These are phyloP conservation scores for Brassica rapa DNA, from an alignment of 345 rosid species.

Conservation along the genomic window DNA sequence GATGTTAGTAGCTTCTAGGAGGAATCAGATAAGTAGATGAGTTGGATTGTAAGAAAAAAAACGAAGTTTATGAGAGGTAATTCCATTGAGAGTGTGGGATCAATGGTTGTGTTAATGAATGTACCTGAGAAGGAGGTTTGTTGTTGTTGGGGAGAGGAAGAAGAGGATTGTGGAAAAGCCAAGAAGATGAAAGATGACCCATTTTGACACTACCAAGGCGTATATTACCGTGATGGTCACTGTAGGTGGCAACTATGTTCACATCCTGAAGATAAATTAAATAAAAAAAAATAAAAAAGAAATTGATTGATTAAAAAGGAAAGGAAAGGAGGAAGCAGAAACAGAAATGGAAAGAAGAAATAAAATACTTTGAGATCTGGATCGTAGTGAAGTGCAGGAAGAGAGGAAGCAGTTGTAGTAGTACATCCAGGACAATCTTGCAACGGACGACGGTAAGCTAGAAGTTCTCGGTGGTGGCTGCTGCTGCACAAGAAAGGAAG, in stretches of 20 bases:
- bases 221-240: constrained; percentile 64
- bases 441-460: constrained; percentile 41
- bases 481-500: constrained; percentile 34
- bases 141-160: not conserved
- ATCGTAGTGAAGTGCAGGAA: constrained; percentile 41
- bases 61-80: not conserved
- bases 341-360: not conserved
- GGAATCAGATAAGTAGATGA: not conserved
- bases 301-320: too few relatives aligned
- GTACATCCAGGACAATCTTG: constrained; percentile 42
- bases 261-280: constrained; percentile 62
- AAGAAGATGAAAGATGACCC: constrained; percentile 87
- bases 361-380: constrained; percentile 46
- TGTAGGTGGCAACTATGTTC: constrained; percentile 83
- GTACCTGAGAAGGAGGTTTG: constrained; percentile 3
- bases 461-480: constrained; percentile 36
- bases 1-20: constrained; percentile 18
- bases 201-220: constrained; percentile 69
- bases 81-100: too few relatives aligned
- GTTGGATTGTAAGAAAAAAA: not conserved
- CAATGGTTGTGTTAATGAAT: too few relatives aligned
- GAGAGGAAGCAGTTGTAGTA: constrained; percentile 34
- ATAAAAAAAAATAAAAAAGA: too few relatives aligned
- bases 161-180: constrained; percentile 75
- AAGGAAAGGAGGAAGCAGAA: constrained; percentile 42